Evolutionary conservation across 179 eudicot species (phyloP).

Genomic region (Nepenthes alata): DNA sequence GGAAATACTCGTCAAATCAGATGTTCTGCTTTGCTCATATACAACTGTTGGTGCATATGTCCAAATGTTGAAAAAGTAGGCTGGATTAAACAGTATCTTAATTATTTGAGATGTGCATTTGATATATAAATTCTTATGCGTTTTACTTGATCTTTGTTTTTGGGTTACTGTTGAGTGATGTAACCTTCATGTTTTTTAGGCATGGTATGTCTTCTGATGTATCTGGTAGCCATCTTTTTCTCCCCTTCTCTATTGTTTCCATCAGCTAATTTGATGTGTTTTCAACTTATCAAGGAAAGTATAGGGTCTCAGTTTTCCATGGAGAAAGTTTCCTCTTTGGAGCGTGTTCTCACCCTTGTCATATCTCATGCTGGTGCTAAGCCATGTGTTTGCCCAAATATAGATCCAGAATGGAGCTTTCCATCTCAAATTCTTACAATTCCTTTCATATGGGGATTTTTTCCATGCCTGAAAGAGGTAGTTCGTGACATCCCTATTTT

Average conservation of each 20-base stretch:
- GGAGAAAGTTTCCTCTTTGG: slow-evolving; percentile 45
- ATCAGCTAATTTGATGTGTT: neutral
- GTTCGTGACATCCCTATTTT: neutral
- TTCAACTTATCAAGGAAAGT: slow-evolving; percentile 29
- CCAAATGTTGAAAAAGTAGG: too few species aligned
- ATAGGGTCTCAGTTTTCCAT: slow-evolving; percentile 21
- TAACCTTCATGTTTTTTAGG: too few species aligned
- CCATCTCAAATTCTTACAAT: slow-evolving; percentile 78
- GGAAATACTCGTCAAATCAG: too few species aligned
- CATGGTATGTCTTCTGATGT: too few species aligned
- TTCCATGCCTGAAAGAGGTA: slow-evolving; percentile 73
- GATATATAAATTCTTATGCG: too few species aligned
- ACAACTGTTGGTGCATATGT: too few species aligned
- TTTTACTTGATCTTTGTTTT: too few species aligned
- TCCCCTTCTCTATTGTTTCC: neutral
- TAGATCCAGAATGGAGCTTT: slow-evolving; percentile 57
- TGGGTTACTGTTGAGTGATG: too few species aligned
- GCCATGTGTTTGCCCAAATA: slow-evolving; percentile 55
- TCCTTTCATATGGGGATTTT: slow-evolving; percentile 76
- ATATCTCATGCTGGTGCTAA: slow-evolving; percentile 61
- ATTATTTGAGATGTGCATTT: too few species aligned
- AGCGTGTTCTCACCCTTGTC: slow-evolving; percentile 42
- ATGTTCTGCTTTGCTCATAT: too few species aligned
- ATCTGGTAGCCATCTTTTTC: neutral
- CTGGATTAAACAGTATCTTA: too few species aligned